These are phyloP conservation scores for Solanum hybrid DNA, from an alignment of 305 asterid species.

Conservation along the genomic window DNA sequence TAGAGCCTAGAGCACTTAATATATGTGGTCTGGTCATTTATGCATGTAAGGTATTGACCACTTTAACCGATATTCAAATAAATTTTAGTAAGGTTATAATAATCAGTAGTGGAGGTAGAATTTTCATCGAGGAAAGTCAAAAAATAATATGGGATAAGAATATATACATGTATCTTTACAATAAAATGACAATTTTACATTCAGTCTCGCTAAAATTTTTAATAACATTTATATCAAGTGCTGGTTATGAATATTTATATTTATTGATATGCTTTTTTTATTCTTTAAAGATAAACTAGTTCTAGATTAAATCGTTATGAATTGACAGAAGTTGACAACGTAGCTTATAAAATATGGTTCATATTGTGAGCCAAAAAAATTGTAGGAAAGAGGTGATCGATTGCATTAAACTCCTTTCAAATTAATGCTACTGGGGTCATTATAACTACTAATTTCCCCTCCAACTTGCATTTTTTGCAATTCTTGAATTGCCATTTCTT, in stretches of 20 bases:
- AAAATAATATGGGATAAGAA: no score
- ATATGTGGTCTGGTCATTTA: neutral
- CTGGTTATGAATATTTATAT: no score
- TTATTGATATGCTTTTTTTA: no score
- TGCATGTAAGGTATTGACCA: neutral
- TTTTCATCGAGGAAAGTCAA: neutral
- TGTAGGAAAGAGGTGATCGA: neutral
- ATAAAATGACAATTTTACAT: neutral
- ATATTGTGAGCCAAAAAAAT: neutral
- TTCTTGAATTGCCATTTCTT: neutral
- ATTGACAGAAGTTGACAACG: neutral
- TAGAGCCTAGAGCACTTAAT: neutral
- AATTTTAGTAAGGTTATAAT: neutral
- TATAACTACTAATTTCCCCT: neutral
- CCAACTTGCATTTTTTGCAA: neutral
- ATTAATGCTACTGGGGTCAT: slow-evolving; percentile 1
- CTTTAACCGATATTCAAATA: neutral
- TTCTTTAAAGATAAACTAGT: neutral
- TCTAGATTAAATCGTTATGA: neutral
- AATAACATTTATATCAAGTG: neutral
- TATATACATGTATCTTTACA: neutral
- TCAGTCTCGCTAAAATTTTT: neutral
- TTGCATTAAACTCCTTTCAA: neutral
- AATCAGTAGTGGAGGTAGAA: neutral
- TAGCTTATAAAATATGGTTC: neutral